phyloP scores from a whole-genome alignment of 2,329 filamentous ascomycete genomes.

The Aspergillus luchuensis region DNA sequence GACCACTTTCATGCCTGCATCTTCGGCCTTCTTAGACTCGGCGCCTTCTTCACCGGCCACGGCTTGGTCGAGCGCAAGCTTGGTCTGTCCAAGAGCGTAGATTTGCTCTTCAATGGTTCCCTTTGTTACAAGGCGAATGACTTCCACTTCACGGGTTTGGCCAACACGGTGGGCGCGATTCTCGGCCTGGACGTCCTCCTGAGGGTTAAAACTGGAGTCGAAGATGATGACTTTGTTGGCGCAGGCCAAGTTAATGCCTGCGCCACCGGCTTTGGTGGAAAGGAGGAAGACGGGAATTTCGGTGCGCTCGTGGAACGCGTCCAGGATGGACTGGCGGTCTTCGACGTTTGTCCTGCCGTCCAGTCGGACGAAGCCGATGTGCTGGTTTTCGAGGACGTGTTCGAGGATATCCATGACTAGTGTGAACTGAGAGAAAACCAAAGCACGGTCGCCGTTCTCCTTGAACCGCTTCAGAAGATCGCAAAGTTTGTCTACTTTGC shows the following conservation, averaged over 20 bases:
- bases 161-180: slow-evolving; percentile 95
- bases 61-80: slow-evolving; percentile 81
- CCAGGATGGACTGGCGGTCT: slow-evolving; percentile 82
- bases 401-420: slow-evolving; percentile 88
- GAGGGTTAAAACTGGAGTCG: slow-evolving; percentile 94
- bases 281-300: slow-evolving; percentile 88
- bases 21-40: slow-evolving; percentile 53
- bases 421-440: slow-evolving; percentile 93
- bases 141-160: slow-evolving; percentile 86
- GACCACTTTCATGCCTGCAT: slow-evolving; percentile 52
- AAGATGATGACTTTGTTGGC: slow-evolving; percentile 99
- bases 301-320: slow-evolving; percentile 76
- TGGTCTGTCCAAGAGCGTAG: slow-evolving; percentile 85
- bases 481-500: slow-evolving; percentile 81
- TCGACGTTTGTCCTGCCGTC: slow-evolving; percentile 81
- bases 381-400: slow-evolving; percentile 72
- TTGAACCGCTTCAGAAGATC: slow-evolving; percentile 73
- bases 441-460: slow-evolving; percentile 77
- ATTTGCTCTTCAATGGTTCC: slow-evolving; percentile 92
- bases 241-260: slow-evolving; percentile 91
- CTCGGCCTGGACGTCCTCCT: slow-evolving; percentile 97
- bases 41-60: slow-evolving; percentile 62
- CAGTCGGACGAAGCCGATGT: slow-evolving; percentile 78
- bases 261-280: slow-evolving; percentile 91
- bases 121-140: slow-evolving; percentile 78